These are phyloP conservation scores for Tolypocladium pustulatum DNA, from an alignment of 2,329 filamentous ascomycete genomes.

Conservation along the genomic window DNA sequence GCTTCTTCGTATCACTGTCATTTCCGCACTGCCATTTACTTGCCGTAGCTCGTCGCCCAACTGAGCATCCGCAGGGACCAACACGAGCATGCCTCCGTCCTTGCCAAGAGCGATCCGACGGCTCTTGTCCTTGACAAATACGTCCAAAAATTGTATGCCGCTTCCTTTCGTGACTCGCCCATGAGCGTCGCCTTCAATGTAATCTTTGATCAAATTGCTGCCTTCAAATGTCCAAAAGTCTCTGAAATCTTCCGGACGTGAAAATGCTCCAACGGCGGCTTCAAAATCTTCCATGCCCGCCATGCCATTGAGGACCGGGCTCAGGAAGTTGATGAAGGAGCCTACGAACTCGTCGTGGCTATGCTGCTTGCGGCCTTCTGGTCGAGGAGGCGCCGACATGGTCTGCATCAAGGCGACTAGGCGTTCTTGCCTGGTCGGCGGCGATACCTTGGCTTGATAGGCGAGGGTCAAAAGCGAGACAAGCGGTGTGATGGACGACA, in stretches of 20 bases:
- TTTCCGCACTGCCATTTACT: constrained; percentile 8
- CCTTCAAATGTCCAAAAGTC: constrained; percentile 23
- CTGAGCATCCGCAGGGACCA: constrained; percentile 16
- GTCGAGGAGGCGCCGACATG: constrained; percentile 8
- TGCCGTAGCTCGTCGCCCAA: constrained; percentile 16
- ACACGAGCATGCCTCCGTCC: constrained; percentile 13
- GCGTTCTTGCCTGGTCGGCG: constrained; percentile 14
- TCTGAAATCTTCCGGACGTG: constrained; percentile 20
- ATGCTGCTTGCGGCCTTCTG: constrained; percentile 2
- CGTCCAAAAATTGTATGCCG: constrained; percentile 14
- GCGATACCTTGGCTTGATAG: constrained; percentile 17
- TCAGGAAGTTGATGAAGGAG: constrained; percentile 18
- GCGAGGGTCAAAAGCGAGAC: constrained; percentile 22
- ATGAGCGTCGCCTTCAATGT: constrained; percentile 13
- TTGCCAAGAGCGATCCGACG: constrained; percentile 15
- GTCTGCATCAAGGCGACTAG: constrained; percentile 23
- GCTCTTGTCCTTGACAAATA: constrained; percentile 13
- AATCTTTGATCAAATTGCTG: constrained; percentile 21
- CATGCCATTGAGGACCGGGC: constrained; percentile 23
- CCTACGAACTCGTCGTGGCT: constrained; percentile 15
- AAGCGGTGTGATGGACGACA: constrained; percentile 19
- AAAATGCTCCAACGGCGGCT: constrained; percentile 18
- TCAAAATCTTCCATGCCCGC: constrained; percentile 22
- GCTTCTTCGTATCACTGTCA: not conserved
- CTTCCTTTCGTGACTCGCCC: constrained; percentile 13